Evolutionary conservation across 306 rosid species (phyloP).

Genomic region (Prinsepia uniflora): DNA sequence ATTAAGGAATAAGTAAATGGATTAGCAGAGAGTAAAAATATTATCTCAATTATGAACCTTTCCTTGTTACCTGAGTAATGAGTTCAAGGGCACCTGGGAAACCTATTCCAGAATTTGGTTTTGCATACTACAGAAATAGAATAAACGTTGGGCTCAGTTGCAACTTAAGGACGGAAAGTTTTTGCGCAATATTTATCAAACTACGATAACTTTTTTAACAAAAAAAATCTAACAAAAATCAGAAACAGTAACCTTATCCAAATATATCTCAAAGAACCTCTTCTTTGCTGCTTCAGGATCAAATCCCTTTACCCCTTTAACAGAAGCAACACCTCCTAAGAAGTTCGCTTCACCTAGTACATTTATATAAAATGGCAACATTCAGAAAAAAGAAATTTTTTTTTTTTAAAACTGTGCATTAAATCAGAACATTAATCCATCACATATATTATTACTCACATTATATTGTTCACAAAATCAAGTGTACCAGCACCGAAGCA

Average conservation of each 20-base stretch:
- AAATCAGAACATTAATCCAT: not conserved
- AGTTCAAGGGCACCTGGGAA: conserved; percentile 95
- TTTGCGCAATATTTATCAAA: not conserved
- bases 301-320: conserved; percentile 74
- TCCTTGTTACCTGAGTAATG: conserved; percentile 62
- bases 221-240: not conserved
- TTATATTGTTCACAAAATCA: too few species aligned
- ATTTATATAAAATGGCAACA: conserved; percentile 30
- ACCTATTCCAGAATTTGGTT: conserved; percentile 92
- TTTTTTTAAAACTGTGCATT: not conserved
- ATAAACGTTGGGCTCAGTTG: conserved; percentile 17
- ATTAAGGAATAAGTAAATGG: conserved; percentile 25
- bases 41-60: conserved; percentile 9
- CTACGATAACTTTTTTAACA: not conserved
- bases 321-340: conserved; percentile 93
- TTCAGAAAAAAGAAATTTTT: too few species aligned
- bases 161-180: not conserved
- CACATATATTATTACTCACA: not conserved
- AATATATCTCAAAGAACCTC: conserved; percentile 87
- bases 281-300: conserved; percentile 69
- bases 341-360: conserved; percentile 84
- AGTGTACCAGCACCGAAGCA: too few species aligned
- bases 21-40: conserved; percentile 27
- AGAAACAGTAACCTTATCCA: conserved; percentile 76
- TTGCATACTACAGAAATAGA: conserved; percentile 67